phyloP scores from a whole-genome alignment of 495 filamentous ascomycete species.

The Apiosordaria backusii region DNA sequence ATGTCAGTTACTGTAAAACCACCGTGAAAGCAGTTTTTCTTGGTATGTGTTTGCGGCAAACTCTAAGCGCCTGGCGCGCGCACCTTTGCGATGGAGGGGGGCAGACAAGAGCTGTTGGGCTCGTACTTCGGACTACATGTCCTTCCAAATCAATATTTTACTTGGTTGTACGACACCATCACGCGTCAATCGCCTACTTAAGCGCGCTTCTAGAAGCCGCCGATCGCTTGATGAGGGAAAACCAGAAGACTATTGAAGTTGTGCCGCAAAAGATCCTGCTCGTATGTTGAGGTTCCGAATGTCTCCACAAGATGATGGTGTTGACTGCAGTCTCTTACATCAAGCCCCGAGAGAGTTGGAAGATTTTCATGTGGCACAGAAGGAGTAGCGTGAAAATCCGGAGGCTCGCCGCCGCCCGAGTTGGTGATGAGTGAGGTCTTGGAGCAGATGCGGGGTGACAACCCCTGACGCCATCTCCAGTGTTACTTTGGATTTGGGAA shows the following conservation, averaged over 20 bases:
- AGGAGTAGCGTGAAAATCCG: constrained; percentile 2
- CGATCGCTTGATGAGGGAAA: neutral
- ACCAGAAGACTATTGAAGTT: constrained; percentile 1
- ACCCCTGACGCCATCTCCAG: neutral
- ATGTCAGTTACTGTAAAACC: neutral
- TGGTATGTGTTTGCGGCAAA: neutral
- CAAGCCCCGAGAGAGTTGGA: neutral
- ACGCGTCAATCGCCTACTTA: constrained; percentile 5
- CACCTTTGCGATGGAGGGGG: neutral
- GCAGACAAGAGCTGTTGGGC: neutral
- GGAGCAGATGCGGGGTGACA: neutral
- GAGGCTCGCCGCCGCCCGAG: neutral
- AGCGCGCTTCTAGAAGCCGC: constrained; percentile 1
- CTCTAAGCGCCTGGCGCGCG: constrained; percentile 12
- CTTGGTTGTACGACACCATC: neutral
- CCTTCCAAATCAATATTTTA: neutral
- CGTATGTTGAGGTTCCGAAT: neutral
- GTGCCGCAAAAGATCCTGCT: neutral
- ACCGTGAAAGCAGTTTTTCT: neutral
- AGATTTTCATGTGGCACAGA: constrained; percentile 1
- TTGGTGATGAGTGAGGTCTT: neutral
- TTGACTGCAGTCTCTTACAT: neutral
- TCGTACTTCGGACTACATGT: neutral
- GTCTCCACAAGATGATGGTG: neutral
- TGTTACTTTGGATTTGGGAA: neutral